These are phyloP conservation scores for Magnolia kwangsiensis DNA, from an alignment of 164 flowering plant genomes.

Conservation along the genomic window DNA sequence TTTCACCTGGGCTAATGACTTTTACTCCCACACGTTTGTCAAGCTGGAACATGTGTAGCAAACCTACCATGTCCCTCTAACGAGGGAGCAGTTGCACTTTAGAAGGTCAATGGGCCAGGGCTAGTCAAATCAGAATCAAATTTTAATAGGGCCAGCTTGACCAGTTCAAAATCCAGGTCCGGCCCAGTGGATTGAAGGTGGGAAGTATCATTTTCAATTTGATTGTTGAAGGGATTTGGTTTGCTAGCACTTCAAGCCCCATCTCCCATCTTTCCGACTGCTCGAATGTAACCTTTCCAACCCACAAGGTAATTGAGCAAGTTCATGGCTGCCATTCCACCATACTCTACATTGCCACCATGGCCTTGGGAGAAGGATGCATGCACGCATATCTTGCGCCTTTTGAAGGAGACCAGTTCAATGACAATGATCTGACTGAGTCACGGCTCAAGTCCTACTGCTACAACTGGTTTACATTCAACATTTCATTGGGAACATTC, in stretches of 20 bases:
- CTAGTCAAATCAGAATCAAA: too few species aligned
- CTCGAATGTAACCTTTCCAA: slow-evolving; percentile 26
- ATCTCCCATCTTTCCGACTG: slow-evolving; percentile 37
- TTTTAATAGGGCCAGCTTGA: too few species aligned
- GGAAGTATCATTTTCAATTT: neutral
- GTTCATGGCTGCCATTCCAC: slow-evolving; percentile 38
- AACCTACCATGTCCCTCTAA: too few species aligned
- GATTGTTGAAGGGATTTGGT: slow-evolving; percentile 41
- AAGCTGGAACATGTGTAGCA: too few species aligned
- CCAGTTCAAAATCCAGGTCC: too few species aligned
- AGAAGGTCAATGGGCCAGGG: too few species aligned
- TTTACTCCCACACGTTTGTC: too few species aligned
- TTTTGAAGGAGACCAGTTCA: neutral
- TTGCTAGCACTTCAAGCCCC: slow-evolving; percentile 41
- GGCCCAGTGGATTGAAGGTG: neutral
- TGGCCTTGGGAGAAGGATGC: slow-evolving; percentile 22
- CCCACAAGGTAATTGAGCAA: slow-evolving; percentile 25
- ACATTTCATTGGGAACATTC: too few species aligned
- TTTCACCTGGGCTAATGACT: too few species aligned
- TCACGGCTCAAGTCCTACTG: slow-evolving; percentile 32
- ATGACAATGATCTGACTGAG: slow-evolving; percentile 22
- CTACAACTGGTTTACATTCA: too few species aligned
- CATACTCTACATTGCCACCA: slow-evolving; percentile 7
- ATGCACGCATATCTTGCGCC: slow-evolving; percentile 18
- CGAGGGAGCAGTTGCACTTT: too few species aligned